Base-by-base conservation (phyloP, 257 asterid genomes). In the Lantana camara region DNA sequence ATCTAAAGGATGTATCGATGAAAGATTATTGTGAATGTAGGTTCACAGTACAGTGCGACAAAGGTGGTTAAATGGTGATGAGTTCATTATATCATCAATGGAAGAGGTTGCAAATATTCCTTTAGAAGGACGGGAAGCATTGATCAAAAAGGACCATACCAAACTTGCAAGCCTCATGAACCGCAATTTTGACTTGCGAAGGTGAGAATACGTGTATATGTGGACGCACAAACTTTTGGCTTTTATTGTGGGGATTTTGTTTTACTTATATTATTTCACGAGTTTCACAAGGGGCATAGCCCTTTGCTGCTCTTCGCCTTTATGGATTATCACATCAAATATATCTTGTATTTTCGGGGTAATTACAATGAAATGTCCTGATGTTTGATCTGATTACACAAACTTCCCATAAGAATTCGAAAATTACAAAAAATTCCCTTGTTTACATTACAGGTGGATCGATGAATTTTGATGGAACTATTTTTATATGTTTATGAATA, bases 11-110 rank as follows among this genome's bases (percentile, higher is more conserved):
- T 30, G 7, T 32, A 13, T 13, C 40, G 72, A 38, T 16, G 38
- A 37, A 32, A 27, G 38, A 44, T 53, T 56, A 49, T 10, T 32
- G 57, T 2, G 55, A 34, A n/a, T 70, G 21, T 82, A 93, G 99
- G 84, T 93, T 11, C 99, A 93, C 32, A 93, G 97, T 69, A 83
- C 97, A 51, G 97, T 93, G 45, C 78, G 89, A 23, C 83, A 86
- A 35, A 85, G 95, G 70, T 90, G 99, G 99, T 74, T 94, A 67
- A 71, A 83, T 51, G 97, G 97, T 37, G 99, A 94, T 60, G 2
- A 85, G 75, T 86, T 90, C 80, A 88, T 94, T 10, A 83, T 85
- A 72, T 81, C 95, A 59, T 69, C 90, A 69, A 81, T 94, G 80
- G 84, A 86, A 74, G 90, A 90, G 77, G 96, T 94, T 63, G 96